A percentile compares a stretch with the other conserved stretches of the same genome.
phyloP scores from a whole-genome alignment of 2,329 filamentous ascomycete species.

The Colletotrichum limetticola region DNA sequence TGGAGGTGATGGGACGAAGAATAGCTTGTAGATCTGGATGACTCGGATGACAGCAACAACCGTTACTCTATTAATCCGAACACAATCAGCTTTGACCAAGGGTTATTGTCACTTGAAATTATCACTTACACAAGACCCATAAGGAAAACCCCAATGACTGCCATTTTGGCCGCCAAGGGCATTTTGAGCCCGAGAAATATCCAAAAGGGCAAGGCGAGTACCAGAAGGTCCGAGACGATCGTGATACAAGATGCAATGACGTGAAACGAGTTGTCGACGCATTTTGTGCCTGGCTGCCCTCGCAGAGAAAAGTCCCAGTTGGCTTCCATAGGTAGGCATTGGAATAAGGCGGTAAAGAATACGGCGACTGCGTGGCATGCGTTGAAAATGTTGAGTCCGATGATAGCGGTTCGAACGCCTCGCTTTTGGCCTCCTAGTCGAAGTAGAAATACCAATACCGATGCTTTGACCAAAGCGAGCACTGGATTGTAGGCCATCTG shows the following conservation, averaged over 20 bases:
- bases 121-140: constrained; percentile 48
- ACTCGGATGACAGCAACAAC: constrained; percentile 46
- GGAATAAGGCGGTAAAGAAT: constrained; percentile 50
- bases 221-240: constrained; percentile 2
- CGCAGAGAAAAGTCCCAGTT: constrained; percentile 42
- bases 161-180: constrained; percentile 48
- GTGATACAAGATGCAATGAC: not conserved
- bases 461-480: constrained; percentile 55
- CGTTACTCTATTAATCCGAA: constrained; percentile 41
- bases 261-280: constrained; percentile 5
- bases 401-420: constrained; percentile 39
- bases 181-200: constrained; percentile 54
- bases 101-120: not conserved
- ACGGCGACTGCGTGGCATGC: constrained; percentile 45
- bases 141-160: constrained; percentile 51
- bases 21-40: constrained; percentile 40
- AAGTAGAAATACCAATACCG: constrained; percentile 55
- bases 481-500: constrained; percentile 57
- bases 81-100: not conserved
- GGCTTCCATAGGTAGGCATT: constrained; percentile 50
- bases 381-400: not conserved
- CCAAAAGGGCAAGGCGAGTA: constrained; percentile 47
- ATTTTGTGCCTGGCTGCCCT: not conserved
- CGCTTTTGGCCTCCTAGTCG: constrained; percentile 50
- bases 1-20: constrained; percentile 8